Percentiles rank a stretch among this genome's conserved stretches.
Conservation (phyloP, 2,329 filamentous ascomycete species). For the Plectosphaerella cucumerina region DNA sequence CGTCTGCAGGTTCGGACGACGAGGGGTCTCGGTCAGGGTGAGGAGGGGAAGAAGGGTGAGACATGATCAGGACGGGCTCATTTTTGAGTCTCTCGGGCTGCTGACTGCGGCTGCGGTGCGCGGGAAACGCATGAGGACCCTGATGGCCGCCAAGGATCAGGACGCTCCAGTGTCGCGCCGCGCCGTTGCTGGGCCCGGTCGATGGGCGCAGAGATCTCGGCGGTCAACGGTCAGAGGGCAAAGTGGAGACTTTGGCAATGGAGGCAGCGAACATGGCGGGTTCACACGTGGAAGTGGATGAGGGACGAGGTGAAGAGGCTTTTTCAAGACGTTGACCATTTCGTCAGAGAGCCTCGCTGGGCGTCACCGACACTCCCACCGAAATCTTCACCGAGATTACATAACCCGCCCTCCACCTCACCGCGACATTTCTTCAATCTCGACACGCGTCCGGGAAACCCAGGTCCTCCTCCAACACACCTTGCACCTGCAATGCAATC, state of each 20-base stretch:
- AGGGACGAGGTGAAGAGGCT: too few species aligned
- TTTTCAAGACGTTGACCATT: too few species aligned
- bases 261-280: too few species aligned
- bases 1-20: too few species aligned
- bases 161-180: background rate
- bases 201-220: background rate
- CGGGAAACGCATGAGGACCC: slow-evolving; percentile 3
- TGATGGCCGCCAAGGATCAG: slow-evolving; percentile 11
- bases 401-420: background rate
- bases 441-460: slow-evolving; percentile 20
- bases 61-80: background rate
- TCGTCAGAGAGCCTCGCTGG: too few species aligned
- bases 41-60: background rate
- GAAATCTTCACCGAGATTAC: background rate
- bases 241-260: too few species aligned
- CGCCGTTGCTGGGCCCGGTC: background rate
- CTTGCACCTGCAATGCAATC: slow-evolving; percentile 29
- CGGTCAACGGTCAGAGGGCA: too few species aligned
- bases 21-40: too few species aligned
- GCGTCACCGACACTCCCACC: too few species aligned
- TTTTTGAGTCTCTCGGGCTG: background rate
- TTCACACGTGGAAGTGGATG: too few species aligned
- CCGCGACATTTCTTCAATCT: background rate
- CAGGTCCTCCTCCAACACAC: slow-evolving; percentile 21
- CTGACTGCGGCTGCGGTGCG: too few species aligned